Conservation (phyloP, 1,139 yeast genomes). For the Pichia sp. region DNA sequence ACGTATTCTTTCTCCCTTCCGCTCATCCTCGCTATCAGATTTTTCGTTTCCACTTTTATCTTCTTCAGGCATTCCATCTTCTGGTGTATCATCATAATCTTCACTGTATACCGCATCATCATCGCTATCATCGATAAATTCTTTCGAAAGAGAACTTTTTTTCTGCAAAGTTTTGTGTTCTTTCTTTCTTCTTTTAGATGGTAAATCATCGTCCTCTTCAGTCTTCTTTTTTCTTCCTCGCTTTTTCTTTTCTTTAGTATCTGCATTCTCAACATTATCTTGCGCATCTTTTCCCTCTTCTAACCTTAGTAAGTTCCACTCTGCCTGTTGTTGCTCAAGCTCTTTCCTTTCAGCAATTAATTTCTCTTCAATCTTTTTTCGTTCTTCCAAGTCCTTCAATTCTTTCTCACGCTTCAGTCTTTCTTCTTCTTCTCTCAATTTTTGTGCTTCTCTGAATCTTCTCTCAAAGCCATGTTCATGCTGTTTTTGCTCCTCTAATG, state of each 20-base stretch:
- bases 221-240: conserved; percentile 22
- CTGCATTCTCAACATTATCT: conserved; percentile 25
- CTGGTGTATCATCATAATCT: conserved; percentile 15
- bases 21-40: not conserved
- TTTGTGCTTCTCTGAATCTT: conserved; percentile 68
- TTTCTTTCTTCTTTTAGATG: conserved; percentile 12
- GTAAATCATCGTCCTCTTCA: conserved; percentile 10
- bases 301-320: conserved; percentile 62
- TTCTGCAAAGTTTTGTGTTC: conserved; percentile 17
- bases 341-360: conserved; percentile 61
- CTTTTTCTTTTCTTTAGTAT: conserved; percentile 21
- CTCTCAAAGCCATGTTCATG: conserved; percentile 52
- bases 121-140: conserved; percentile 29
- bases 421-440: conserved; percentile 53
- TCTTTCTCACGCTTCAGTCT: conserved; percentile 34
- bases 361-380: conserved; percentile 40
- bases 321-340: conserved; percentile 74
- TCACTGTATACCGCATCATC: conserved; percentile 29
- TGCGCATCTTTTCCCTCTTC: conserved; percentile 33
- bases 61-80: conserved; percentile 1
- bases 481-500: conserved; percentile 64
- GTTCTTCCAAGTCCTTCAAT: conserved; percentile 37
- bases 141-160: conserved; percentile 23
- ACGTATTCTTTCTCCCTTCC: conserved; percentile 11
- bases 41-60: conserved; percentile 11